Conservation (phyloP, 179 eudicot genomes). For the Vitellaria paradoxa region DNA sequence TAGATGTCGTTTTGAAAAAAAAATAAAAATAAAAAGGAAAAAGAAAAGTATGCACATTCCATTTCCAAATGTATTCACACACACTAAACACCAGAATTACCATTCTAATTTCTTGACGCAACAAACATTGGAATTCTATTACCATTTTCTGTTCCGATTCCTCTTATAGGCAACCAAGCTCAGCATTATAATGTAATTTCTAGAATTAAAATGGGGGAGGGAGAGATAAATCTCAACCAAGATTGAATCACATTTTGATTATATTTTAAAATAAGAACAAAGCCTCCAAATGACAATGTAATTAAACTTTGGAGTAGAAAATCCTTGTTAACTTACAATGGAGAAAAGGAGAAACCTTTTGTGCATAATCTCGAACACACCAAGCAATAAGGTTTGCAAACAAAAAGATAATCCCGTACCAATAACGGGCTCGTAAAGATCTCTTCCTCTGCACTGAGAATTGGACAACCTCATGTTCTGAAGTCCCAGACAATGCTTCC, state of each 20-base stretch:
- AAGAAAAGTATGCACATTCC: too few species aligned
- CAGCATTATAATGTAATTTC: too few species aligned
- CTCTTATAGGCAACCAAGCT: too few species aligned
- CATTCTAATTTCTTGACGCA: too few species aligned
- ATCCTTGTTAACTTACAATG: conserved; percentile 53
- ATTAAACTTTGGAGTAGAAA: background rate
- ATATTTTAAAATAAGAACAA: background rate
- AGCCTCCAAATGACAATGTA: background rate
- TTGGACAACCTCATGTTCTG: conserved; percentile 33
- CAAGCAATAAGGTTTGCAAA: conserved; percentile 68
- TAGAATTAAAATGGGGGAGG: background rate
- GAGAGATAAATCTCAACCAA: background rate
- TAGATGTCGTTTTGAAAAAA: too few species aligned
- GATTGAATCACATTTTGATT: background rate
- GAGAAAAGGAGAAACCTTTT: conserved; percentile 46
- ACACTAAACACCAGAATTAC: too few species aligned
- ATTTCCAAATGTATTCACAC: too few species aligned
- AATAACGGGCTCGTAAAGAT: conserved; percentile 70
- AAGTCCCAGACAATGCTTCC: conserved; percentile 29
- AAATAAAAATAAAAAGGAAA: too few species aligned
- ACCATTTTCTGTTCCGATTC: too few species aligned
- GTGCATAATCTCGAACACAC: conserved; percentile 85
- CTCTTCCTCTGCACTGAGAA: conserved; percentile 36
- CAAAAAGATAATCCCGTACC: conserved; percentile 71
- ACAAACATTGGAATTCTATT: too few species aligned